Evolutionary conservation across 164 flowering plant genomes (phyloP), one percentile per base, ranked within the genome.

Genomic region (Macadamia tetraphylla): DNA sequence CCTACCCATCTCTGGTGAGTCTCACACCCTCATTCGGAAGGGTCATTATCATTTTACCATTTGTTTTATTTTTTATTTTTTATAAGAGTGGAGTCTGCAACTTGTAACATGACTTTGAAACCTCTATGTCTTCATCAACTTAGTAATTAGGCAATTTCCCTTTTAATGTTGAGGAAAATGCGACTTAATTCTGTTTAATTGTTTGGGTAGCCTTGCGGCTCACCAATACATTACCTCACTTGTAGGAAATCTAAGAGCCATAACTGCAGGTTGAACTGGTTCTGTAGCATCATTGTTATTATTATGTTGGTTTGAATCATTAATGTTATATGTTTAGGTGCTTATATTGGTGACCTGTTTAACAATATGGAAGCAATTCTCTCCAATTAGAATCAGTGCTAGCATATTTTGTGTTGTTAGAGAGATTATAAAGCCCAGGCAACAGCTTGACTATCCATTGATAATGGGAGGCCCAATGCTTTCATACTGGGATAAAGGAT

Each of bases 1-100:
- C 98, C 99, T 13, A 89, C 97, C 10, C 98, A 95, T 81, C 85
- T 83, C 60, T 81, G 85, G 99, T 94, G 63, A 76, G 83, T 74
- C 23, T 14, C 30, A 10, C 35, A 17, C 43, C 23, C 29, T 63
- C 18, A 7, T 14, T 5, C 57, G 3, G 2, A 53, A 35, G 40
- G 13, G 18, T 17, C 14, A 14, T 14, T 53, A 13, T 53, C 57
- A 14, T 53, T 14, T 17, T 14, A 1, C 57, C 17, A 53, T 14
- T 53, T 6, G 15, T 14, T 6, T 53, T n/a, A 18, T 44, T 43
- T 13, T 42, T 35, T 35, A 35, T 35, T 57, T 65, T 23, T 23
- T 23, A 23, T 3, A n/a, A 17, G 15, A 30, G 29, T 65, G 2
- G 29, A 32, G 53, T 31, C 13, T 65, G 14, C 58, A 11, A 31